phyloP scores from a whole-genome alignment of 1,284 basidiomycete species.

The Puccinia coronata region DNA sequence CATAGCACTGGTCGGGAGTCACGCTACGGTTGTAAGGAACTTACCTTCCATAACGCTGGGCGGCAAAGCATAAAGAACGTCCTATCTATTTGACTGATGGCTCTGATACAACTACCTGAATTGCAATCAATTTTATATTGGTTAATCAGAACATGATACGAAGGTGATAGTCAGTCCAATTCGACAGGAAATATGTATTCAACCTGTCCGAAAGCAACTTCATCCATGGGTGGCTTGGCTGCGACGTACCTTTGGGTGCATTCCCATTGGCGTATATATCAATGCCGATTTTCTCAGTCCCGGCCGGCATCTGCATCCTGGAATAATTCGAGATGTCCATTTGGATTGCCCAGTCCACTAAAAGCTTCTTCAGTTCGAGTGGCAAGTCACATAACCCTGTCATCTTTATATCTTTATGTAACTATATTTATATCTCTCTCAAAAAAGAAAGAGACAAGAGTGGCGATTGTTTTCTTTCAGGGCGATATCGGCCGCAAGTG shows the following conservation, averaged over 20 bases:
- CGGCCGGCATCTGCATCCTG: not conserved
- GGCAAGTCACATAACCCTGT: not conserved
- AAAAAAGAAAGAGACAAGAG: not conserved
- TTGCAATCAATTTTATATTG: not conserved
- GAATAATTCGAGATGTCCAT: not conserved
- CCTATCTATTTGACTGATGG: constrained; percentile 17
- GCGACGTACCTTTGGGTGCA: constrained; percentile 3
- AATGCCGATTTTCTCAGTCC: not conserved
- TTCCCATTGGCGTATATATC: constrained; percentile 6
- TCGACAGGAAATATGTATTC: no score
- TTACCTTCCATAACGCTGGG: constrained; percentile 20
- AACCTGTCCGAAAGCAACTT: no score
- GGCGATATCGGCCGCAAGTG: no score
- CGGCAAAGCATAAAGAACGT: not conserved
- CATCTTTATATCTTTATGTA: not conserved
- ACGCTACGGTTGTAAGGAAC: not conserved
- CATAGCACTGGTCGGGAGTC: not conserved
- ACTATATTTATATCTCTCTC: no score
- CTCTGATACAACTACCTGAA: constrained; percentile 9
- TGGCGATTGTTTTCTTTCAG: not conserved
- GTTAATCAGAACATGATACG: not conserved
- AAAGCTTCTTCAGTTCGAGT: constrained; percentile 4
- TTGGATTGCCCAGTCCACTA: not conserved
- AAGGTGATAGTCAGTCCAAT: not conserved
- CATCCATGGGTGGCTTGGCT: not conserved